Base-by-base conservation (phyloP, 768 basidiomycete genomes). In the Gelatoporia subvermispora region DNA sequence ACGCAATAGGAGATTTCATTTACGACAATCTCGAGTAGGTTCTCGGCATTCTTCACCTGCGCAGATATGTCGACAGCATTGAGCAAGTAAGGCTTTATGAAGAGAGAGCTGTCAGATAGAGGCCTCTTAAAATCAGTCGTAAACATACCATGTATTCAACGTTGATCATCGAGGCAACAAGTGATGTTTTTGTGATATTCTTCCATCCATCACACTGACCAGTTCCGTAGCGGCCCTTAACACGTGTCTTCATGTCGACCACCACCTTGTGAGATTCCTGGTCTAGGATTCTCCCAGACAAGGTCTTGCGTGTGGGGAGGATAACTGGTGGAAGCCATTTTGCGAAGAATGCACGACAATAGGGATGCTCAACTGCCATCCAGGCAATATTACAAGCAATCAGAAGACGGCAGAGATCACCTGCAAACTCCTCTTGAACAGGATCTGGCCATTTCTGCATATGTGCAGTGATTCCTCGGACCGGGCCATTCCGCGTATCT, bases 131-230 rank as follows among this genome's bases (percentile, higher is more conserved):
- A 40, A 22, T 13, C 10, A 35, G 34, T n/a, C 11, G 38, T 20
- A 38, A 22, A 49, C 52, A 38, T 35, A 64, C 64, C 45, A 50
- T 36, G 36, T 51, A 49, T 15, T 64, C 58, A 3, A 64, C 61
- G 22, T 39, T 64, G 34, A 68, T 49, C 54, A 60, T 51, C 3
- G 62, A 55, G 0, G 59, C 53, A 24, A 64, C 50, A 23, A 68
- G 35, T 3, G 59, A 47, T 8, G 50, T 52, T 35, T 61, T 62
- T 8, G 59, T 51, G n/a, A 60, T 47, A 47, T 65, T 65, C 47
- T 62, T 67, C 62, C 62, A 67, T 4, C 67, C 62, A 48, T 68
- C 65, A 23, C 60, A 61, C 34, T 59, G 54, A 8, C 62, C 60
- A 2, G 60, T 65, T 5, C 52, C 64, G 17, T 53, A 23, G 22